These are phyloP conservation scores for Alternaria sp. DNA, from an alignment of 2,329 filamentous ascomycete species.

Conservation along the genomic window DNA sequence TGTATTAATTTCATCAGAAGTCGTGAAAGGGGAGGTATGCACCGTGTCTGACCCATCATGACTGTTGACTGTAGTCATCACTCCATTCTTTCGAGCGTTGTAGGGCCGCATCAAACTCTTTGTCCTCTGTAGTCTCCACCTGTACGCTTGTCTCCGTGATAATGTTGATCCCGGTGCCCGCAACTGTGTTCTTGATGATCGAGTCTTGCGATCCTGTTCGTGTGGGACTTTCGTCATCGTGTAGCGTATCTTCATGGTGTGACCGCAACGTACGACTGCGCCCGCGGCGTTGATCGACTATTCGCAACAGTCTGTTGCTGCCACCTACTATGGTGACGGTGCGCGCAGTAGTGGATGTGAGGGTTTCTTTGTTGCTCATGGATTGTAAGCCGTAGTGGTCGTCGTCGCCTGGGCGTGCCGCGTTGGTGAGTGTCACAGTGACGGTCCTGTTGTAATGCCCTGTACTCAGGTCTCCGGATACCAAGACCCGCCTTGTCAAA, in stretches of 20 bases:
- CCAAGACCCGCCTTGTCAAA: conserved; percentile 53
- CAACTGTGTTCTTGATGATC: conserved; percentile 41
- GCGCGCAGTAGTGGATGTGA: conserved; percentile 30
- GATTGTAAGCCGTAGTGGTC: conserved; percentile 41
- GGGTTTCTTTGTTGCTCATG: conserved; percentile 40
- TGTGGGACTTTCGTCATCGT: conserved; percentile 37
- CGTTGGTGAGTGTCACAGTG: conserved; percentile 35
- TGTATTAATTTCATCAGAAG: neutral
- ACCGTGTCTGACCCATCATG: neutral
- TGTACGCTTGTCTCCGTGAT: conserved; percentile 49
- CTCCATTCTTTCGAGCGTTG: conserved; percentile 24
- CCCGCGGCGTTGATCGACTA: conserved; percentile 39
- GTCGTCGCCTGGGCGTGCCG: conserved; percentile 37
- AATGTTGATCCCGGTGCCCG: conserved; percentile 35
- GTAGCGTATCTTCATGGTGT: conserved; percentile 25
- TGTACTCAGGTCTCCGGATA: conserved; percentile 44
- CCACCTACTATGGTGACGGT: conserved; percentile 51
- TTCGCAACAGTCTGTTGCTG: conserved; percentile 39
- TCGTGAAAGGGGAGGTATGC: neutral
- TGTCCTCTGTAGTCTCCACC: conserved; percentile 36
- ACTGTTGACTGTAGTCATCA: neutral
- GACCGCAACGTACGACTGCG: conserved; percentile 27
- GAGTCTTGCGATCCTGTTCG: conserved; percentile 45
- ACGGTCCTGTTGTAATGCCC: conserved; percentile 34
- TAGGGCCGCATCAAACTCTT: conserved; percentile 14